Conservation (phyloP, 2,329 filamentous ascomycete genomes). For the Capronia americana region DNA sequence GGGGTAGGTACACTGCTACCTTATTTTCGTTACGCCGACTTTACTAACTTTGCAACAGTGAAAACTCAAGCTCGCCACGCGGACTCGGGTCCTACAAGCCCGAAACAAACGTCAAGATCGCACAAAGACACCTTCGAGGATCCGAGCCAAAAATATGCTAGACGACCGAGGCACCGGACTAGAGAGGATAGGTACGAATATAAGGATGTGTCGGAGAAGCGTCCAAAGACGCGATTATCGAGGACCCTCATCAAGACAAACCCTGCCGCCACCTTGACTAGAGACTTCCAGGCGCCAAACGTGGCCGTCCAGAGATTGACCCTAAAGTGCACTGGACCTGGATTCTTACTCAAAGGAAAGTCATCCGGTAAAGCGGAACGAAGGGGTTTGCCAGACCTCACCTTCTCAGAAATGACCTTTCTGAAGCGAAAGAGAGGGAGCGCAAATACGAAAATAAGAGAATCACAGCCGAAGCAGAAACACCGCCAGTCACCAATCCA, state of each 20-base stretch:
- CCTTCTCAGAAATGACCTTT: conserved; percentile 40
- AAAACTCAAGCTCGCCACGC: not conserved
- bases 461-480: conserved; percentile 10
- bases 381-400: conserved; percentile 37
- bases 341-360: conserved; percentile 36
- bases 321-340: conserved; percentile 32
- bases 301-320: conserved; percentile 35
- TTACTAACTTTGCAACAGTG: conserved; percentile 4
- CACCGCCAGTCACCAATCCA: not conserved
- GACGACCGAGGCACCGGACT: conserved; percentile 35
- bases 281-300: conserved; percentile 39
- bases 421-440: conserved; percentile 30
- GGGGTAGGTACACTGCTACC: not conserved
- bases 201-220: conserved; percentile 20
- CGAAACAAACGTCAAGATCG: not conserved
- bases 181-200: conserved; percentile 37
- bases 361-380: conserved; percentile 24
- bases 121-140: conserved; percentile 18
- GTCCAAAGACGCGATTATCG: not conserved
- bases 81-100: not conserved
- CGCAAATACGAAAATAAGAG: not conserved
- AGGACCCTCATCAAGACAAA: conserved; percentile 25
- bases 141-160: conserved; percentile 34
- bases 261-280: conserved; percentile 20
- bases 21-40: not conserved